Base-by-base conservation (phyloP, 2,329 filamentous ascomycete species). In the Fusarium napiforme region DNA sequence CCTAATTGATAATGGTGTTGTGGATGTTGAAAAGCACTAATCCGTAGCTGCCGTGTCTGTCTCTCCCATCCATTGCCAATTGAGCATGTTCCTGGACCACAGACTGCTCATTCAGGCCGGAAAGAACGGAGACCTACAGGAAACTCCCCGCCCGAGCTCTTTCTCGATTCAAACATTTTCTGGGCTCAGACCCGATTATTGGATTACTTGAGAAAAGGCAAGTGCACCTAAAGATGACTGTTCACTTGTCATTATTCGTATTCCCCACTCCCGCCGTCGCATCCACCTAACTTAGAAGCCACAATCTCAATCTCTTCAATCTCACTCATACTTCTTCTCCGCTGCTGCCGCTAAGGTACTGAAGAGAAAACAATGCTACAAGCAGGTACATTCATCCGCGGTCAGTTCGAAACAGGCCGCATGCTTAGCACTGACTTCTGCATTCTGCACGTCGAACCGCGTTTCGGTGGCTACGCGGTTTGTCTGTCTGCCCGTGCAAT, bases 291-390 rank as follows among this genome's bases (percentile, higher is more conserved):
- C 36, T 16, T 18, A 55, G 45, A 30, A 63, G 49, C 45, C 58
- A 60, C 60, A 40, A 67, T 59, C 60, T 39, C 12, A 60, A 73
- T 67, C 70, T 71, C 43, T 45, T 43, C 36, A 45, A 63, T 59
- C 67, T 62, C 59, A 62, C 65, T 40, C 45, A 55, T 16, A 42
- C 43, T 66, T 55, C 71, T 73, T 60, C 71, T 73, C 71, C 71
- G 71, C 71, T 68, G 39, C 49, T 21, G 46, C 62, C 57, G 46
- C 57, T 39, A 47, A 28, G 43, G 26, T 15, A 64, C 53, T 40
- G 34, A 67, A 47, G 49, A 36, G 45, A 49, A 49, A 53, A 37
- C 53, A 59, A 30, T 43, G 43, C 50, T 68, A 42, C 42, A 60
- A 43, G 50, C 60, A 57, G 50, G 46, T 57, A 56, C 69, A 55